phyloP scores from a whole-genome alignment of 352 stramenopile species.

The Globisporangium cystogenes region DNA sequence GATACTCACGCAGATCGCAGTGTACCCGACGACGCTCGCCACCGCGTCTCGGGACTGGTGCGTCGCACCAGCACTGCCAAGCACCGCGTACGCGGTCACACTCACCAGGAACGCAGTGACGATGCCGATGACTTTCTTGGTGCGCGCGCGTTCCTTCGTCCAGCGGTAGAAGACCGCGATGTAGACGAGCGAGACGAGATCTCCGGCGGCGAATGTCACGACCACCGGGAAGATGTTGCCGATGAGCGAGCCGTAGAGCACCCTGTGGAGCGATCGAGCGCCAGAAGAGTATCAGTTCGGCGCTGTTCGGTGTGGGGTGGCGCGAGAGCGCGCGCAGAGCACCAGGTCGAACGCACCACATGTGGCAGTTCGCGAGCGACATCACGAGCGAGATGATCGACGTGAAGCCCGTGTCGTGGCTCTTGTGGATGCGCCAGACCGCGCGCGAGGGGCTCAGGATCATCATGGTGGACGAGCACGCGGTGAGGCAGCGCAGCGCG shows the following conservation, averaged over 20 bases:
- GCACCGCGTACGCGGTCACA: conserved; percentile 2
- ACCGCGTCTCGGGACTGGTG: conserved; percentile 11
- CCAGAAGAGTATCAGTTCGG: background rate
- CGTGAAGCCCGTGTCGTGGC: conserved; percentile 29
- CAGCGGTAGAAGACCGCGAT: conserved; percentile 23
- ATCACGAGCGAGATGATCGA: conserved; percentile 36
- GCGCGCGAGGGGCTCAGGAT: conserved; percentile 33
- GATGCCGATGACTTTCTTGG: conserved; percentile 3
- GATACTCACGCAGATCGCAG: background rate
- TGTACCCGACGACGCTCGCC: conserved; percentile 17
- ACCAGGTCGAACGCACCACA: conserved; percentile 7
- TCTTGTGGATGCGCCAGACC: conserved; percentile 38
- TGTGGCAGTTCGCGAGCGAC: conserved; percentile 34
- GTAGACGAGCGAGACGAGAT: conserved; percentile 26
- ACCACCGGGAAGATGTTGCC: conserved; percentile 43
- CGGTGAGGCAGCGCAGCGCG: conserved; percentile 18
- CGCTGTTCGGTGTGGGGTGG: background rate
- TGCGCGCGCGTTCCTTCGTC: background rate
- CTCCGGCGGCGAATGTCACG: conserved; percentile 29
- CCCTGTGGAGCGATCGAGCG: background rate
- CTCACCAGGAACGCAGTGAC: conserved; percentile 5
- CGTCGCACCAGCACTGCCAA: conserved; percentile 16
- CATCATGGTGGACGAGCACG: conserved; percentile 35
- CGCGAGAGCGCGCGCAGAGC: background rate
- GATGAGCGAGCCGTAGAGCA: conserved; percentile 19